Evolutionary conservation across 2,329 filamentous ascomycete genomes (phyloP).

Genomic region (Onygenales sp.): DNA sequence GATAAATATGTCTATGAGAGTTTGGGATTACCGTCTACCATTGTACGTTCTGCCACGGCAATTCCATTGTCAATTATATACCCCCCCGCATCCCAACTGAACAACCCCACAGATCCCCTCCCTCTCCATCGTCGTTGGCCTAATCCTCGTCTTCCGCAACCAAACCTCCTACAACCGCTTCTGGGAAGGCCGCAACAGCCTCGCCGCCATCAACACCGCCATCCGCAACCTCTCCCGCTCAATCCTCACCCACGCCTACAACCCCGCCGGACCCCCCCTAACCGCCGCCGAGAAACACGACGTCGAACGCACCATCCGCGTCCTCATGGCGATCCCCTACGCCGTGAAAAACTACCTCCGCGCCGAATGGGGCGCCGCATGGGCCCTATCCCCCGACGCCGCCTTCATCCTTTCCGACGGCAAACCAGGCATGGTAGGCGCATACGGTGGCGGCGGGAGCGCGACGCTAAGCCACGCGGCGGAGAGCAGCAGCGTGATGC

Average conservation of each 20-base stretch:
- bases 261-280: constrained; percentile 19
- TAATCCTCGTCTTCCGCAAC: constrained; percentile 60
- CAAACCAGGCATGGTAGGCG: neutral
- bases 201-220: constrained; percentile 48
- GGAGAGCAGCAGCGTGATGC: neutral
- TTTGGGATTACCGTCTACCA: constrained; percentile 48
- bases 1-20: constrained; percentile 42
- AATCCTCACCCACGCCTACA: constrained; percentile 42
- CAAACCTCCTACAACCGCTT: constrained; percentile 56
- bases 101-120: constrained; percentile 41
- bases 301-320: constrained; percentile 49
- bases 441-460: neutral
- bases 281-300: constrained; percentile 41
- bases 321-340: constrained; percentile 53
- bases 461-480: neutral
- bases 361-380: constrained; percentile 49
- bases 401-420: neutral
- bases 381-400: neutral
- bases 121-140: constrained; percentile 55
- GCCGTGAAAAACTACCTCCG: constrained; percentile 56
- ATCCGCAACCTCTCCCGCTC: constrained; percentile 51
- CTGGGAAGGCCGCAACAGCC: constrained; percentile 51
- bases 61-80: neutral
- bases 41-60: constrained; percentile 31
- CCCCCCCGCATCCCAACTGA: neutral